Percentiles rank a stretch among this genome's conserved stretches.
phyloP scores from a whole-genome alignment of 495 filamentous ascomycete genomes.

The Elaphomyces granulatus region DNA sequence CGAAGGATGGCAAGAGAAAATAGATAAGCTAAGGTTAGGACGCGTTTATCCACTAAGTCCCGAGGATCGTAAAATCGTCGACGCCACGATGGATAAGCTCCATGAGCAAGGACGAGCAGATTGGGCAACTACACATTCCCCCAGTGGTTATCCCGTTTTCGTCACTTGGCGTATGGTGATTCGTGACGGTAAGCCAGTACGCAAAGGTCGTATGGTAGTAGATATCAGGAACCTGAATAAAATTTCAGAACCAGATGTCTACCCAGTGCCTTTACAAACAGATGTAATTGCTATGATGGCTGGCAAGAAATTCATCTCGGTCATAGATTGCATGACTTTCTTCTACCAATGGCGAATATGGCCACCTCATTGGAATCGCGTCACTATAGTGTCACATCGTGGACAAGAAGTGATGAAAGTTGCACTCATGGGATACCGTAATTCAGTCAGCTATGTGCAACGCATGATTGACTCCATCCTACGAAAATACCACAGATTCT shows the following conservation, averaged over 20 bases:
- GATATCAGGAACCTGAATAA: constrained; percentile 8
- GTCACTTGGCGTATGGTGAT: background rate
- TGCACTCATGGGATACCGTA: background rate
- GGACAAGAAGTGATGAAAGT: background rate
- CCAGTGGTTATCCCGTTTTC: background rate
- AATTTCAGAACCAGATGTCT: constrained; percentile 3
- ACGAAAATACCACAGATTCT: background rate
- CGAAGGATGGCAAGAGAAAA: background rate
- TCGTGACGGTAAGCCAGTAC: background rate
- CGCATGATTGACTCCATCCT: background rate
- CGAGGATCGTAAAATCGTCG: background rate
- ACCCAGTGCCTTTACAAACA: constrained; percentile 4
- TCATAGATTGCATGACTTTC: background rate
- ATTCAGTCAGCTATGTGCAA: background rate
- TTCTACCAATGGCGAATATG: background rate
- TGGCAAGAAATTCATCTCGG: background rate
- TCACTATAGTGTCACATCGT: constrained; percentile 1
- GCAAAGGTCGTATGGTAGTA: constrained; percentile 5
- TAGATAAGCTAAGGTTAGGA: background rate
- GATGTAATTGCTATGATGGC: background rate
- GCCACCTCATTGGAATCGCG: background rate
- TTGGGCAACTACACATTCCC: background rate
- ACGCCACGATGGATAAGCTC: background rate
- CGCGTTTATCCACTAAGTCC: background rate
- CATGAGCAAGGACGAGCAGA: background rate